Base-by-base conservation (phyloP, 805 yeast genomes). In the Saccharomyces jurei region DNA sequence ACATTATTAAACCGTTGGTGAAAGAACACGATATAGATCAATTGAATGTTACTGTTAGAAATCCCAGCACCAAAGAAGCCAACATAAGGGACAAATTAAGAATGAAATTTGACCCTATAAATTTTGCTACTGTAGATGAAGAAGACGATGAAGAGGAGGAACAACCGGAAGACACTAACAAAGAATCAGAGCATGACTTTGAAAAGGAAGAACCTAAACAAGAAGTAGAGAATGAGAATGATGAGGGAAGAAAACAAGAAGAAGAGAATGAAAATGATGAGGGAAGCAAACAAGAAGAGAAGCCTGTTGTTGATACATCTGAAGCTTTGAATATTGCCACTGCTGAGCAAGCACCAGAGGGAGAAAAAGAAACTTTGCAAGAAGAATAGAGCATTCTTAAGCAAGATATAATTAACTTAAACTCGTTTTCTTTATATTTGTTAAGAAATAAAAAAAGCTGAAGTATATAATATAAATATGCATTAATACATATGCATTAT, bases 51-150 rank as follows among this genome's bases (percentile, higher is more conserved):
- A 73, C 74, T 44, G 67, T 83, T 53, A 79, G 87, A 64, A 86
- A 83, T 61, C 89, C 89, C 54, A 81, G 80, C 21, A 79, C 83
- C 22, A 74, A 73, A 41, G 89, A 84, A 65, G 76, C 82, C 52
- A 76, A 76, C 56, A 69, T 71, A 48, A 80, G 84, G 72, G 89
- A 84, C 66, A 72, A 71, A 51, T 60, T 76, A 29, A 79, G 89
- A 72, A 80, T 83, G 59, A 80, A 73, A 55, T 84, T 73, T 60
- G 89, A 84, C 71, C 89, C 89, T 49, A 82, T 84, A 79, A 87
- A 84, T 65, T 84, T 69, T 55, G 71, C 72, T 17, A 64, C 63
- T 30, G 66, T 68, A 2, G 72, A 68, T 30, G 69, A 65, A 6
- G 69, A 65, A 6, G 65, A 59, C n/a, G 64, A 60, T 8, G 64